phyloP scores from a whole-genome alignment of 2,329 filamentous ascomycete genomes.

The Rhynchosporium agropyri region DNA sequence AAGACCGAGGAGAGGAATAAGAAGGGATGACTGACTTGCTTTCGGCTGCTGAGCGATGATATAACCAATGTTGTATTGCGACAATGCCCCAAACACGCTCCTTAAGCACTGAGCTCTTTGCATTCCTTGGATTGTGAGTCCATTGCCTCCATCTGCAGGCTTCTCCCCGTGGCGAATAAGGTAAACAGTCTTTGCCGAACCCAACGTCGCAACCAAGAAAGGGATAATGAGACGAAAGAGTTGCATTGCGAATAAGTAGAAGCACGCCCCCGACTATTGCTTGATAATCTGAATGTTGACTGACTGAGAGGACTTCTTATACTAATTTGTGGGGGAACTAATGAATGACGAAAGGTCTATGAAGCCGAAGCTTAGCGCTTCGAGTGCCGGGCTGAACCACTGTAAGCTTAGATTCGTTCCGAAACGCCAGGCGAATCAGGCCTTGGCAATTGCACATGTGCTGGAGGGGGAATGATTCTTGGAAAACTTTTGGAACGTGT shows the following conservation, averaged over 20 bases:
- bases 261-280: neutral
- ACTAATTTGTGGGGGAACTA: neutral
- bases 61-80: slow-evolving; percentile 57
- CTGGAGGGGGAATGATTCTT: neutral
- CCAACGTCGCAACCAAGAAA: slow-evolving; percentile 13
- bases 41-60: slow-evolving; percentile 61
- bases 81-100: slow-evolving; percentile 55
- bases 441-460: slow-evolving; percentile 9
- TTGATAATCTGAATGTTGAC: neutral
- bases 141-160: slow-evolving; percentile 51
- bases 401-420: neutral
- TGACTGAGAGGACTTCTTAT: neutral
- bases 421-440: slow-evolving; percentile 8
- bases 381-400: neutral
- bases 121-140: slow-evolving; percentile 54
- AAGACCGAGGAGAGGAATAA: neutral
- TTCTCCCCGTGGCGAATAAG: slow-evolving; percentile 68
- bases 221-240: slow-evolving; percentile 9
- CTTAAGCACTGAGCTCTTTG: slow-evolving; percentile 62
- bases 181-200: slow-evolving; percentile 52
- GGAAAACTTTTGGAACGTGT: neutral
- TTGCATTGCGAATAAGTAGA: slow-evolving; percentile 15
- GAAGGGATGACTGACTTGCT: slow-evolving; percentile 42
- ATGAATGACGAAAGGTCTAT: slow-evolving; percentile 3
- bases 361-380: neutral